Conservation (phyloP, 108 stramenopile genomes). For the Epipyxis sp. region DNA sequence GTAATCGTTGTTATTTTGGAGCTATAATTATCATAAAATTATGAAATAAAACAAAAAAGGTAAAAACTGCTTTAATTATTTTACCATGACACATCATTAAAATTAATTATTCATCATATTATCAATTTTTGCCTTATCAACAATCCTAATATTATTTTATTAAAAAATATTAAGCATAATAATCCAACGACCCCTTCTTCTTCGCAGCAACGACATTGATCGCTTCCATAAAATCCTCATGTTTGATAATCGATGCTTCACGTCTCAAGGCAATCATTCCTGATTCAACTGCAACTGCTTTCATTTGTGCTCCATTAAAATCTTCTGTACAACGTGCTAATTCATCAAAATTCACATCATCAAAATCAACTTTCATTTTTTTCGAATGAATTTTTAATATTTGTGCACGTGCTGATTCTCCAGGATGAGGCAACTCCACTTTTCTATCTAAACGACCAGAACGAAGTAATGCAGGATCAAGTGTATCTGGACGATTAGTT, state of each 20-base stretch:
- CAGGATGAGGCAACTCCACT: constrained; percentile 97
- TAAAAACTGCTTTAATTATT: too few species aligned
- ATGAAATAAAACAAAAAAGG: too few species aligned
- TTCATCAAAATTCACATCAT: constrained; percentile 91
- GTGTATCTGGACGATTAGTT: constrained; percentile 92
- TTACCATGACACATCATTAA: too few species aligned
- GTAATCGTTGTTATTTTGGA: too few species aligned
- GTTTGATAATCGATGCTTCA: constrained; percentile 68
- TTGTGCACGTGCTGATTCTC: constrained; percentile 84
- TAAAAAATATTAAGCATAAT: constrained; percentile 77
- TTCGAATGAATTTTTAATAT: constrained; percentile 90
- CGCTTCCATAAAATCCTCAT: constrained; percentile 97
- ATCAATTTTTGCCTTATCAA: too few species aligned
- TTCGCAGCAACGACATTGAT: constrained; percentile 95
- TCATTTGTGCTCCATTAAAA: constrained; percentile 96
- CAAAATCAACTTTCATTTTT: constrained; percentile 75
- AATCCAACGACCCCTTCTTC: constrained; percentile 94
- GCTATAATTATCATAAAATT: too few species aligned
- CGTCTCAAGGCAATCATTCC: constrained; percentile 93
- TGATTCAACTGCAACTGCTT: constrained; percentile 97
- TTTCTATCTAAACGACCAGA: constrained; percentile 91
- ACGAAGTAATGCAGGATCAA: constrained; percentile 95
- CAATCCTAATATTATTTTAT: too few species aligned
- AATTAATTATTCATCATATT: too few species aligned
- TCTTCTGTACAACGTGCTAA: constrained; percentile 89